Conservation (phyloP, 176 grass and related monocot genomes). For the Puccinellia tenuiflora region DNA sequence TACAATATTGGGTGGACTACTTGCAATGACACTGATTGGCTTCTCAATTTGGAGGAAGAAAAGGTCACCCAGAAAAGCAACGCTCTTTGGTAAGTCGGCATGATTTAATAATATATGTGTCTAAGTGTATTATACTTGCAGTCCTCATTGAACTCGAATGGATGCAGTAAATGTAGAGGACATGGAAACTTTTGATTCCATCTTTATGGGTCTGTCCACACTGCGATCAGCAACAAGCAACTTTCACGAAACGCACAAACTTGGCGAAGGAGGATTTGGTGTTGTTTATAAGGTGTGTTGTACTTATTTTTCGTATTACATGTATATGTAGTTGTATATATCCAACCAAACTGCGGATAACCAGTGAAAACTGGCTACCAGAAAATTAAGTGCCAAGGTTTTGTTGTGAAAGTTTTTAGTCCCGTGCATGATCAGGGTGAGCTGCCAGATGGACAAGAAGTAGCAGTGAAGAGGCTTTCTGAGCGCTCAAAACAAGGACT, state of each 20-base stretch:
- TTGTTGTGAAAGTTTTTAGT: too few species aligned
- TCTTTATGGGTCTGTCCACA: slow-evolving; percentile 36
- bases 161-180: slow-evolving; percentile 24
- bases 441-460: slow-evolving; percentile 29
- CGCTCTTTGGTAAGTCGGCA: slow-evolving; percentile 5
- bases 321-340: too few species aligned
- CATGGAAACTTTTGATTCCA: slow-evolving; percentile 32
- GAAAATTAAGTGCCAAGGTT: too few species aligned
- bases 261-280: slow-evolving; percentile 24
- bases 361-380: too few species aligned
- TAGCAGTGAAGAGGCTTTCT: slow-evolving; percentile 35
- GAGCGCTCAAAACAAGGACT: slow-evolving; percentile 1
- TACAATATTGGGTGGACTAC: neutral
- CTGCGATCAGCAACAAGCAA: slow-evolving; percentile 34
- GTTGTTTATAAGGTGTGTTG: slow-evolving; percentile 44
- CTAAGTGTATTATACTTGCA: neutral
- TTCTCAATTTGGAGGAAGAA: slow-evolving; percentile 35
- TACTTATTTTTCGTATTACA: too few species aligned
- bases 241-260: slow-evolving; percentile 25
- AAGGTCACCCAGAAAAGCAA: slow-evolving; percentile 1
- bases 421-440: slow-evolving; percentile 8
- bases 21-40: neutral
- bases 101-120: neutral
- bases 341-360: too few species aligned
- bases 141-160: neutral